These are phyloP conservation scores for Fusarium foetens DNA, from an alignment of 2,329 filamentous ascomycete species.

Conservation along the genomic window DNA sequence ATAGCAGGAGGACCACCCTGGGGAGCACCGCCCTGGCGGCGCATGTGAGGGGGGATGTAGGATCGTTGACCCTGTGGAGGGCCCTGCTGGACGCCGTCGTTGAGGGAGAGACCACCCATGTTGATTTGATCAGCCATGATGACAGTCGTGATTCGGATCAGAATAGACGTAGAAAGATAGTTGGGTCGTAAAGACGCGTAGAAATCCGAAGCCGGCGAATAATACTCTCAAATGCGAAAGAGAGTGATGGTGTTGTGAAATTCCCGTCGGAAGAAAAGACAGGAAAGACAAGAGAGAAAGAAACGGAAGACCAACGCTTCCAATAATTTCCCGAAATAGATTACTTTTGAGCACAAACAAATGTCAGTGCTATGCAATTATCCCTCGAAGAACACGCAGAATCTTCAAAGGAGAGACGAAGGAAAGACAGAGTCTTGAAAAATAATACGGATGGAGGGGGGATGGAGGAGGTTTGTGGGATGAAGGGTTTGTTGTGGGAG, in stretches of 20 bases:
- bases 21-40: slow-evolving; percentile 54
- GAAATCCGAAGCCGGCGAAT: slow-evolving; percentile 32
- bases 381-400: slow-evolving; percentile 57
- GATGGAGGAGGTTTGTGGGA: slow-evolving; percentile 46
- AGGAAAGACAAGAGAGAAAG: slow-evolving; percentile 46
- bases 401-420: slow-evolving; percentile 61
- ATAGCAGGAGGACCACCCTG: slow-evolving; percentile 24
- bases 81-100: slow-evolving; percentile 49
- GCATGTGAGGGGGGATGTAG: slow-evolving; percentile 89
- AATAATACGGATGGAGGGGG: slow-evolving; percentile 46
- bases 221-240: slow-evolving; percentile 44
- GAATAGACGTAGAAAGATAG: slow-evolving; percentile 33
- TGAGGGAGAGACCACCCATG: slow-evolving; percentile 79
- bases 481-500: slow-evolving; percentile 49
- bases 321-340: slow-evolving; percentile 48
- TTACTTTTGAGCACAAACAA: slow-evolving; percentile 48
- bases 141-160: slow-evolving; percentile 45
- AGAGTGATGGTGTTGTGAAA: slow-evolving; percentile 41
- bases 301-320: slow-evolving; percentile 49
- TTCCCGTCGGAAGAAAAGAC: slow-evolving; percentile 47
- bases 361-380: slow-evolving; percentile 47
- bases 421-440: slow-evolving; percentile 51
- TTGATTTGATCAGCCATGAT: slow-evolving; percentile 87
- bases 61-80: slow-evolving; percentile 61
- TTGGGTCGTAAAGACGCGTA: slow-evolving; percentile 37